Evolutionary conservation across 257 asterid species (phyloP).

Genomic region (Echites panduratus): DNA sequence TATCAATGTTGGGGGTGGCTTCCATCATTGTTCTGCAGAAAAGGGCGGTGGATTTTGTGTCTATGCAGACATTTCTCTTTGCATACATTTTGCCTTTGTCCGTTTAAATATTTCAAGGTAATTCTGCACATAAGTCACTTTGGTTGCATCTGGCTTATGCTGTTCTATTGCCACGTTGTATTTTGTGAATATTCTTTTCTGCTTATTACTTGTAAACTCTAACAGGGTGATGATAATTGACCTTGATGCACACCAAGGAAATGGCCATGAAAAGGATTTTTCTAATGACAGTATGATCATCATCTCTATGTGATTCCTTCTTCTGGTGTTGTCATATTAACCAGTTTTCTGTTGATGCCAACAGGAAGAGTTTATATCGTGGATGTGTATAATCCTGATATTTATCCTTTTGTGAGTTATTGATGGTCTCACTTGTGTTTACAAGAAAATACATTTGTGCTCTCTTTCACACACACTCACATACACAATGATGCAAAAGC

Average conservation of each 20-base stretch:
- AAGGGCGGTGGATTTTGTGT: constrained; percentile 95
- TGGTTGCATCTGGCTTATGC: neutral
- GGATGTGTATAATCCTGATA: constrained; percentile 88
- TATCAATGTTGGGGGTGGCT: constrained; percentile 93
- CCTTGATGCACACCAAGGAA: constrained; percentile 99
- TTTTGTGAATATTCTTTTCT: neutral
- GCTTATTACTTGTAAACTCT: neutral
- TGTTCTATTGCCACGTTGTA: neutral
- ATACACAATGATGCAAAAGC: neutral
- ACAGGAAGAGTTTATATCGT: constrained; percentile 93
- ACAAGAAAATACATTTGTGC: neutral
- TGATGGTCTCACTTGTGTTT: neutral
- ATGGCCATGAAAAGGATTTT: constrained; percentile 90
- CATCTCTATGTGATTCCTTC: constrained; percentile 21
- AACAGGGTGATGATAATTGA: constrained; percentile 92
- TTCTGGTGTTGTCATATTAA: constrained; percentile 14
- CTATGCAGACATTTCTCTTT: constrained; percentile 87
- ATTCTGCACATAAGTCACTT: constrained; percentile 11
- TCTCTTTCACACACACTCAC: neutral
- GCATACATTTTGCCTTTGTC: constrained; percentile 72
- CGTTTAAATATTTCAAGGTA: constrained; percentile 75
- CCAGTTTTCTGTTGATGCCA: constrained; percentile 18
- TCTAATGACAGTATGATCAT: constrained; percentile 56
- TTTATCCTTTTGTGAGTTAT: constrained; percentile 82
- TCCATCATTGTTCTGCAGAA: constrained; percentile 90